A percentile compares a stretch with the other conserved stretches of the same genome.
Evolutionary conservation across 1,139 yeast genomes (phyloP).

Genomic region (Hyphopichia khmerensis): DNA sequence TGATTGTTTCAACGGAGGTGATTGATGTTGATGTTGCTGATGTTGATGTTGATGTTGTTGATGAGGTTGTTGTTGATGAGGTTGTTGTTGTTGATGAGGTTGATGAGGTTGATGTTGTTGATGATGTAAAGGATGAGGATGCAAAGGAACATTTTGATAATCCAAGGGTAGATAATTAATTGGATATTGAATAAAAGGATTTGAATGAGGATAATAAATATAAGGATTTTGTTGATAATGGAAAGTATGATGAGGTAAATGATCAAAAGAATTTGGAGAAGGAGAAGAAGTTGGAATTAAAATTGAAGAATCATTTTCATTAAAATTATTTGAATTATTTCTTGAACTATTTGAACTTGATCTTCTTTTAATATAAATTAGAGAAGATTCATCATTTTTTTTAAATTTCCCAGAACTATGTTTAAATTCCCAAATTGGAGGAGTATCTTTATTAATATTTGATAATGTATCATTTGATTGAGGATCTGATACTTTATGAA

Average conservation of each 20-base stretch:
- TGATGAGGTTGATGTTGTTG: neutral
- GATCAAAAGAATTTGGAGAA: conserved; percentile 10
- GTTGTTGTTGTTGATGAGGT: conserved; percentile 10
- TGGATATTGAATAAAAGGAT: conserved; percentile 4
- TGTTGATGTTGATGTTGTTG: conserved; percentile 7
- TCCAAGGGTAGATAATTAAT: neutral
- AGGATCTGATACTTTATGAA: conserved; percentile 53
- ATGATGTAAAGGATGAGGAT: neutral
- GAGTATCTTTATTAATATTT: conserved; percentile 16
- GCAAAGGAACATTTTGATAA: neutral
- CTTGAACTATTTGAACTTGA: conserved; percentile 34
- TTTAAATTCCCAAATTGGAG: conserved; percentile 78
- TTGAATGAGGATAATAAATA: neutral
- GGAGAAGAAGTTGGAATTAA: conserved; percentile 11
- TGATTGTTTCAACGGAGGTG: conserved; percentile 4
- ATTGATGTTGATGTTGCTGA: conserved; percentile 3
- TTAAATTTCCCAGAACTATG: conserved; percentile 78
- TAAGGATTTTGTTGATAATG: conserved; percentile 7
- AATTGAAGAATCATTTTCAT: conserved; percentile 9
- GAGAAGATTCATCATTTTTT: conserved; percentile 68
- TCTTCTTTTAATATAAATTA: conserved; percentile 69
- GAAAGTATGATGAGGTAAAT: conserved; percentile 7
- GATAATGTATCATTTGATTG: conserved; percentile 9
- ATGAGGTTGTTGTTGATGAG: conserved; percentile 6
- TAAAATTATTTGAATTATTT: conserved; percentile 9